Evolutionary conservation across 441 rosid species (phyloP).

Genomic region (Hura crepitans): DNA sequence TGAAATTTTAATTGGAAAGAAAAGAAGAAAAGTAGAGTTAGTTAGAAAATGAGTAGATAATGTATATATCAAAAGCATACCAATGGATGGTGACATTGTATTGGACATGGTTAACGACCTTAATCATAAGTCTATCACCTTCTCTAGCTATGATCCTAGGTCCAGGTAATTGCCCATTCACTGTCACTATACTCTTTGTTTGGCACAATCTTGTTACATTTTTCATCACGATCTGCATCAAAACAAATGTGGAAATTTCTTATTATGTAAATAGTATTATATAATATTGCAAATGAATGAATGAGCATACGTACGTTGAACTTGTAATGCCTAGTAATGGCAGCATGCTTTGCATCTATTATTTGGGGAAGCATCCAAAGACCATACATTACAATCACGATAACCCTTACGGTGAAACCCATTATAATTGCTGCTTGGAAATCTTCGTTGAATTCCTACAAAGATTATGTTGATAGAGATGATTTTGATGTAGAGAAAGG

Average conservation of each 20-base stretch:
- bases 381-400: constrained; percentile 25
- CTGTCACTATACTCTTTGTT: constrained; percentile 41
- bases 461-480: no score
- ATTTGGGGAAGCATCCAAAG: constrained; percentile 24
- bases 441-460: no score
- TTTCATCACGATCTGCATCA: constrained; percentile 38
- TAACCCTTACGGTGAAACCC: constrained; percentile 12
- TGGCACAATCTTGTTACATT: constrained; percentile 45
- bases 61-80: no score
- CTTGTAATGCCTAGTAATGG: constrained; percentile 41
- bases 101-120: constrained; percentile 38
- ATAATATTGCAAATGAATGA: neutral
- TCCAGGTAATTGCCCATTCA: constrained; percentile 47
- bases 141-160: constrained; percentile 43
- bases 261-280: no score
- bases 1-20: no score
- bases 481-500: constrained; percentile 24
- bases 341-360: constrained; percentile 33
- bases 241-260: neutral
- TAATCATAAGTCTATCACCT: constrained; percentile 43
- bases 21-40: no score
- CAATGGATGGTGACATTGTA: constrained; percentile 45
- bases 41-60: no score
- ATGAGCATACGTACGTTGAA: constrained; percentile 41
- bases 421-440: neutral